These are phyloP conservation scores for Alternaria atra DNA, from an alignment of 2,329 filamentous ascomycete species.

Conservation along the genomic window DNA sequence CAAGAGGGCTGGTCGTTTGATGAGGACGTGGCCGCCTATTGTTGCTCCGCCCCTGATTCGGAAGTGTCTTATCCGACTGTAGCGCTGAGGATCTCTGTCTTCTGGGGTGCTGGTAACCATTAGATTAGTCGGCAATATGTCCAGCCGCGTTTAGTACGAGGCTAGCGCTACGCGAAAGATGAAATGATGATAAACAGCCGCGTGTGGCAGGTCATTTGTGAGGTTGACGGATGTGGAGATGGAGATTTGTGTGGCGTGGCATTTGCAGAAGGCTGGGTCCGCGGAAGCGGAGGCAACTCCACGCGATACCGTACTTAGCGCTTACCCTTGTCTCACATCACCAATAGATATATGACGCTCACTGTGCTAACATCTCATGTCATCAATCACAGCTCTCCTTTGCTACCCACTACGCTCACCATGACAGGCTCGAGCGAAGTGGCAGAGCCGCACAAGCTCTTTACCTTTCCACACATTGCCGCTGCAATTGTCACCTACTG, in stretches of 20 bases:
- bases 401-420: not conserved
- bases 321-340: not conserved
- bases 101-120: not conserved
- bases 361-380: not conserved
- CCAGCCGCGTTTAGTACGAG: not conserved
- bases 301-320: not conserved
- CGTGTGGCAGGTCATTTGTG: not conserved
- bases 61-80: not conserved
- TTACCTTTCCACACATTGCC: constrained; percentile 8
- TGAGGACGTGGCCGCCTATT: not conserved
- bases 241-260: not conserved
- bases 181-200: not conserved
- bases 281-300: not conserved
- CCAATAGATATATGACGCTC: constrained; percentile 3
- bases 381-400: not conserved
- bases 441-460: not conserved
- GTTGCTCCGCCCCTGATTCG: not conserved
- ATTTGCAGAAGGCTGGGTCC: not conserved
- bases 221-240: not conserved
- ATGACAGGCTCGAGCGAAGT: constrained; percentile 3
- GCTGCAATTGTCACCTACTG: constrained; percentile 31
- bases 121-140: not conserved
- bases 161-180: not conserved
- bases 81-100: not conserved
- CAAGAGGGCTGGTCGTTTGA: not conserved